These are phyloP conservation scores for Cylindrodendrum hubeiense DNA, from an alignment of 2,329 filamentous ascomycete species.

Conservation along the genomic window DNA sequence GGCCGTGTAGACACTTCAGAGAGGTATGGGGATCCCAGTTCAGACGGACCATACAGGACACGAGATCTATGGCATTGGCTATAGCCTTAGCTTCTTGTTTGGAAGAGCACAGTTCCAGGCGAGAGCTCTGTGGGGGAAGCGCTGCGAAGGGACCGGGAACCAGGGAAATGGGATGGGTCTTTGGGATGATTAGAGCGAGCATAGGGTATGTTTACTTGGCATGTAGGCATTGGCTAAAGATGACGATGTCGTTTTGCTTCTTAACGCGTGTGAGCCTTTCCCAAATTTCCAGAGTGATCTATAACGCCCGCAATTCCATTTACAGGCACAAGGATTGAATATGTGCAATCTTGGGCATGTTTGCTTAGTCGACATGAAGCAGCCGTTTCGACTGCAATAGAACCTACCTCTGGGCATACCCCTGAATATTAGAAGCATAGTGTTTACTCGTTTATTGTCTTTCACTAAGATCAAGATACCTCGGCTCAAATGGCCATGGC, in stretches of 20 bases:
- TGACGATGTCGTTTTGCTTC: conserved; percentile 2
- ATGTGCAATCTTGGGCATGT: too few relatives aligned
- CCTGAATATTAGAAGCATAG: too few relatives aligned
- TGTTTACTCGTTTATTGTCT: too few relatives aligned
- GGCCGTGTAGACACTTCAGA: neutral
- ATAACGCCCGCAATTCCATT: too few relatives aligned
- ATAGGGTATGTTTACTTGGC: conserved; percentile 29
- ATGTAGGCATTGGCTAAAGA: conserved; percentile 15
- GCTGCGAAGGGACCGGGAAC: conserved; percentile 25
- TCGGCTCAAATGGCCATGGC: too few relatives aligned
- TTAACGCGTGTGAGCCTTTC: neutral
- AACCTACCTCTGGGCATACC: too few relatives aligned
- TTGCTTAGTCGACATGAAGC: too few relatives aligned
- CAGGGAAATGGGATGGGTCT: conserved; percentile 28
- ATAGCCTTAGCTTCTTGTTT: conserved; percentile 15
- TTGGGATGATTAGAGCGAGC: conserved; percentile 40
- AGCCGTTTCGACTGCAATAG: too few relatives aligned
- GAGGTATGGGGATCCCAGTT: conserved; percentile 4
- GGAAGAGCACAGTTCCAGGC: conserved; percentile 12
- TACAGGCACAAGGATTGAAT: too few relatives aligned
- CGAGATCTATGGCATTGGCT: conserved; percentile 7
- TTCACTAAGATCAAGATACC: too few relatives aligned
- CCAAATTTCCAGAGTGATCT: neutral
- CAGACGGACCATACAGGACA: neutral
- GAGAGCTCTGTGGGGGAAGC: conserved; percentile 31